Base-by-base conservation (phyloP, 495 filamentous ascomycete species). In the Ramalina peruviana region DNA sequence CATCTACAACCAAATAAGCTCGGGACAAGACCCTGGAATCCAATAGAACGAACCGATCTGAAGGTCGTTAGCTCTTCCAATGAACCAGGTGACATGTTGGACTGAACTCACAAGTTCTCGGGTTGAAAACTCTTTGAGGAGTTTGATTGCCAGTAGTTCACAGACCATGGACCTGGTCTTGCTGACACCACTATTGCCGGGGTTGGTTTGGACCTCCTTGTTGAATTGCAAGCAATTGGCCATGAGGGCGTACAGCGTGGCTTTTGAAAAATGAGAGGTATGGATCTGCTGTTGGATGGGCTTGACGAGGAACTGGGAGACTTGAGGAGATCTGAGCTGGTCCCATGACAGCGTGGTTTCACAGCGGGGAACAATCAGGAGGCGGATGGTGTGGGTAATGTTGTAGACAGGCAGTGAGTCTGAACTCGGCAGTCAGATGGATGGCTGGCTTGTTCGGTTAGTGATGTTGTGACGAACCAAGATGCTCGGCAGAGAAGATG, bases 331-430 rank as follows among this genome's bases (percentile, higher is more conserved):
- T 44, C 89, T 78, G 53, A 97, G 70, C 64, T 97, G 90, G 52
- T 95, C 89, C 88, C 88, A 97, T n/a, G 85, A 81, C 46, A 97
- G 65, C 0, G 85, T 89, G 4, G 89, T 94, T 64, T 97, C 89
- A 65, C 86, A 90, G 62, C 83, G 76, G 19, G 84, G 72, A 45
- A 83, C 72, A 41, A 97, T 80, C 39, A 94, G 68, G 17, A 85
- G 76, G 49, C 89, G 85, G 45, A 94, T 89, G 12, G 83, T 76
- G 68, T 94, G 89, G 37, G 86, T 92, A 53, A 92, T 75, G 58
- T 83, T 85, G 70, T 94, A 95, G 47, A 95, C 80, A 1, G 90
- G 89, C 5, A 97, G 72, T 6, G 71, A 65, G 63, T 86, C 82
- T 84, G 50, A 23, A 19, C 43, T 41, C 0, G 6, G 1, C 25